Base-by-base conservation (phyloP, 768 basidiomycete genomes). In the Boletus rex-veris region DNA sequence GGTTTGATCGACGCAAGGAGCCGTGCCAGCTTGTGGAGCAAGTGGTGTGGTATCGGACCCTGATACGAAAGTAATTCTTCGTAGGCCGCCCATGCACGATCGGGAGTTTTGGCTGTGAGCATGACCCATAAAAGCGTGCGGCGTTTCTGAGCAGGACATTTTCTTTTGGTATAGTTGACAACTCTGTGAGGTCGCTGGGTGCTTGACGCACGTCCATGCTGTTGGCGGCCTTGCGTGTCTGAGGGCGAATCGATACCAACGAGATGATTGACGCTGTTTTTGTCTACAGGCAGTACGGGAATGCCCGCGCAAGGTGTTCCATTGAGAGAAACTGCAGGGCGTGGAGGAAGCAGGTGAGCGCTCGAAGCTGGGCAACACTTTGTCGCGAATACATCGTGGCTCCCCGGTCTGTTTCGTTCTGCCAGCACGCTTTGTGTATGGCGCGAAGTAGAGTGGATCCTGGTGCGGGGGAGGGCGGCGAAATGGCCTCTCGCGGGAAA, bases 21-120 rank as follows among this genome's bases (percentile, higher is more conserved):
- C 30, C 83, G 81, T 16, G 74, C 74, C 45, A 92, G 71, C 28
- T 79, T 78, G 60, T 88, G 85, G 36, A 91, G 80, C 53, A 81
- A 76, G 49, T 64, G 55, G 54, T 55, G 64, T 33, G 70, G 75
- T 55, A 73, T 72, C 31, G 38, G 50, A 7, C 39, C 57, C 19
- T 48, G 54, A 40, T 51, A 10, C 61, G 59, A 55, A 62, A 72
- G 57, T 14, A 79, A 55, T 18, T 68, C 55, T 42, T 67, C 58
- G 63, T 80, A 81, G 11, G 77, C 78, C 16, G 64, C 54, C 79
- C 80, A 81, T 7, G 74, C 77, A 21, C 70, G 69, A 19, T 58
- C 42, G 47, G 65, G 52, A 14, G 70, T 69, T 36, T 64, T 58
- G 18, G 75, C 57, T 21, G 58, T 68, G 31, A 73, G 71, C 41